phyloP scores from a whole-genome alignment of 2,329 filamentous ascomycete genomes.

The Chaetoscypha palmicola region DNA sequence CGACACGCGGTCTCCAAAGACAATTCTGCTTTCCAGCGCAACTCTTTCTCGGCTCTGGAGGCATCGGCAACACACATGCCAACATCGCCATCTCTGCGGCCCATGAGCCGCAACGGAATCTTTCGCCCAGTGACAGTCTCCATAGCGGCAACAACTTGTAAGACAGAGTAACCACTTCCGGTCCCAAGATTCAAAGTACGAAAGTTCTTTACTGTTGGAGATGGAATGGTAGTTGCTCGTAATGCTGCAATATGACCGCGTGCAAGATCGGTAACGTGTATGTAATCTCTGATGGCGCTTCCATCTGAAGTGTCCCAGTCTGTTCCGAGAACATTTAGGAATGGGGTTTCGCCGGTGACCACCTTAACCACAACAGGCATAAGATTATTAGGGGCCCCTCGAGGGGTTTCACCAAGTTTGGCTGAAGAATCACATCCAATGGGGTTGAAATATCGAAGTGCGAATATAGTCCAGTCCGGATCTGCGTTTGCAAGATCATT shows the following conservation, averaged over 20 bases:
- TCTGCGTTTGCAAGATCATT: slow-evolving; percentile 53
- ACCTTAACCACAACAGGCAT: slow-evolving; percentile 57
- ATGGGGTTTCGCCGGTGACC: slow-evolving; percentile 44
- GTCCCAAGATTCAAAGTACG: slow-evolving; percentile 39
- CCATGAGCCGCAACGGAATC: slow-evolving; percentile 32
- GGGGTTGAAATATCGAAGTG: slow-evolving; percentile 59
- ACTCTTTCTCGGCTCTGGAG: slow-evolving; percentile 32
- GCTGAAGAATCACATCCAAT: slow-evolving; percentile 58
- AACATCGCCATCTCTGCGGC: slow-evolving; percentile 35
- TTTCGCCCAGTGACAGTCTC: slow-evolving; percentile 30
- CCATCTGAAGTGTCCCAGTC: slow-evolving; percentile 59
- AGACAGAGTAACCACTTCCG: slow-evolving; percentile 37
- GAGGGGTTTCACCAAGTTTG: slow-evolving; percentile 55
- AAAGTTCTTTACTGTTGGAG: slow-evolving; percentile 33
- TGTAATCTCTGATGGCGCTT: slow-evolving; percentile 58
- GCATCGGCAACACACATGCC: slow-evolving; percentile 36
- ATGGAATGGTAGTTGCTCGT: slow-evolving; percentile 30
- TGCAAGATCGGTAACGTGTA: slow-evolving; percentile 58
- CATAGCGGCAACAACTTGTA: slow-evolving; percentile 35
- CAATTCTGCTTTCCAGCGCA: slow-evolving; percentile 32
- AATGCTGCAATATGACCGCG: slow-evolving; percentile 55
- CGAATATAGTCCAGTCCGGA: slow-evolving; percentile 53
- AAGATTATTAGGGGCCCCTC: slow-evolving; percentile 53
- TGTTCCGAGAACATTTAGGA: slow-evolving; percentile 52
- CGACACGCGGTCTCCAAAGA: background rate